These are phyloP conservation scores for Ophiostoma angusticollis DNA, from an alignment of 2,329 filamentous ascomycete genomes.

Conservation along the genomic window DNA sequence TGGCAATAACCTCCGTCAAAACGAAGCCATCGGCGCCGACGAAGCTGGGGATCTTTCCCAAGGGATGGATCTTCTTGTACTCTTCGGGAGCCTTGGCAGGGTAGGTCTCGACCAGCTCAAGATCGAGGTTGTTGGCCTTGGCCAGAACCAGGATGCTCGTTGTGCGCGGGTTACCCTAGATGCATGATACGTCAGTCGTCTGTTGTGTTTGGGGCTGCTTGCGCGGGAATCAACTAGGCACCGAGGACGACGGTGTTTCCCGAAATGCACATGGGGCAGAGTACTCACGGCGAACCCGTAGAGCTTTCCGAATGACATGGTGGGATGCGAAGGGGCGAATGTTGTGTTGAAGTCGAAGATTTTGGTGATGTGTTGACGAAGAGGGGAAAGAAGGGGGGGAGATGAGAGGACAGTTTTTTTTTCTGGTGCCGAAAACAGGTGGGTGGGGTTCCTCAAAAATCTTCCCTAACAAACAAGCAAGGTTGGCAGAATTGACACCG, in stretches of 20 bases:
- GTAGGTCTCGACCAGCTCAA: slow-evolving; percentile 69
- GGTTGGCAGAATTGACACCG: background rate
- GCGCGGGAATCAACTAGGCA: no score
- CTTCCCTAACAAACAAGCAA: slow-evolving; percentile 5
- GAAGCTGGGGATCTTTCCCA: slow-evolving; percentile 88
- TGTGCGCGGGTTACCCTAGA: slow-evolving; percentile 77
- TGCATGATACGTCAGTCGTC: no score
- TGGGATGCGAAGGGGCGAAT: slow-evolving; percentile 27
- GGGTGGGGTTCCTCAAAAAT: slow-evolving; percentile 11
- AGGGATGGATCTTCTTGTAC: slow-evolving; percentile 74
- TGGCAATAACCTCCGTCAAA: slow-evolving; percentile 82
- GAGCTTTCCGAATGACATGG: slow-evolving; percentile 95
- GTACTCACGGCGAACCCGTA: slow-evolving; percentile 72
- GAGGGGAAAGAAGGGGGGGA: slow-evolving; percentile 8
- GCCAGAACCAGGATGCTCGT: slow-evolving; percentile 82
- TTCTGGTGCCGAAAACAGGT: slow-evolving; percentile 11
- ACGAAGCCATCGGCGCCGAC: slow-evolving; percentile 82
- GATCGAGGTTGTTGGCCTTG: slow-evolving; percentile 91
- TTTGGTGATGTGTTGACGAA: slow-evolving; percentile 13
- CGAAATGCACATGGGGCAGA: no score
- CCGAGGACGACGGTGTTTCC: no score
- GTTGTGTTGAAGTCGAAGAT: slow-evolving; percentile 14
- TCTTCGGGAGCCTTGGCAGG: slow-evolving; percentile 54
- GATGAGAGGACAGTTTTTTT: slow-evolving; percentile 12
- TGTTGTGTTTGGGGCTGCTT: no score